Evolutionary conservation across 2,329 filamentous ascomycete genomes (phyloP).

Genomic region (Paracorniculantispora psalliotae): DNA sequence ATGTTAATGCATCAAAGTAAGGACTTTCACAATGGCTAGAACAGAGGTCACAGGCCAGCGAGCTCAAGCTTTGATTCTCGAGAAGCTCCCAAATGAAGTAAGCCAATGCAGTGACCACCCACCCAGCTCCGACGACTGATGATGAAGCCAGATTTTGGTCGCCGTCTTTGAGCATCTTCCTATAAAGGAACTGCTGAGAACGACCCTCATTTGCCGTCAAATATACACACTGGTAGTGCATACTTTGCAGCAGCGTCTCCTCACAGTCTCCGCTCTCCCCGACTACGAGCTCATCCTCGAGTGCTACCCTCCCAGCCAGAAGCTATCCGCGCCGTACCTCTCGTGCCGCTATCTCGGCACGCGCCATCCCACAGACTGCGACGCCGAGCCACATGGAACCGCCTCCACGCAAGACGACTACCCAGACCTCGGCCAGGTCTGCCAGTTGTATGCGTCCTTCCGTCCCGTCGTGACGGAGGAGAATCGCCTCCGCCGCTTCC

Average conservation of each 20-base stretch:
- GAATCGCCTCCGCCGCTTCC: slow-evolving; percentile 34
- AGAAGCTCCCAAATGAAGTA: slow-evolving; percentile 8
- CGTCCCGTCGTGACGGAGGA: slow-evolving; percentile 56
- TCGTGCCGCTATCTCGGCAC: slow-evolving; percentile 61
- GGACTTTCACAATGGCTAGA: background rate
- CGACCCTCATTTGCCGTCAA: background rate
- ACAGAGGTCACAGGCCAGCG: background rate
- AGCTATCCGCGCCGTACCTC: slow-evolving; percentile 63
- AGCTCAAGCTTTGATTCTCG: background rate
- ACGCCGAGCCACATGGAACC: slow-evolving; percentile 3
- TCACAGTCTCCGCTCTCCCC: slow-evolving; percentile 46
- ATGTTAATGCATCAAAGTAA: background rate
- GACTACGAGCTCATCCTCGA: slow-evolving; percentile 69
- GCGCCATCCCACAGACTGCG: slow-evolving; percentile 26
- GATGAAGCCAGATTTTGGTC: background rate
- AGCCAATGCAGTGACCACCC: background rate
- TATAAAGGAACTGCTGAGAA: background rate
- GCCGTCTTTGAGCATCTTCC: slow-evolving; percentile 1
- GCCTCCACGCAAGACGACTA: slow-evolving; percentile 6
- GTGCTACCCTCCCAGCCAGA: slow-evolving; percentile 69
- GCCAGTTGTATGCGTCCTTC: slow-evolving; percentile 64
- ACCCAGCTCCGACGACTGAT: background rate
- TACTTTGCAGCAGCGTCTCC: background rate
- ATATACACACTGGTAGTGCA: background rate
- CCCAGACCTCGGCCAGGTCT: slow-evolving; percentile 36